These are phyloP conservation scores for Vicia faba DNA, from an alignment of 306 rosid genomes.

Conservation along the genomic window DNA sequence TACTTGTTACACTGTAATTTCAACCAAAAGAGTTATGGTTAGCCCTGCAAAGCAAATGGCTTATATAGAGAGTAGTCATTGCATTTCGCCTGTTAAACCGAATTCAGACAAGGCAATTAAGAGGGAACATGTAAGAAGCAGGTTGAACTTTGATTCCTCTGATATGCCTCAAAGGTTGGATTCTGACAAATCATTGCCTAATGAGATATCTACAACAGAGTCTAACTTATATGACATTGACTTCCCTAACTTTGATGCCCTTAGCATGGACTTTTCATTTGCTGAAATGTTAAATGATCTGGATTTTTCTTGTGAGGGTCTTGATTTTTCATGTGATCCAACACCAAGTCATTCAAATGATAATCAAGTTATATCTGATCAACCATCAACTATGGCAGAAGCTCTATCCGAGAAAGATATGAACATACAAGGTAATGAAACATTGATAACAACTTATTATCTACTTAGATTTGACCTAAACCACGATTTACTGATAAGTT, in stretches of 20 bases:
- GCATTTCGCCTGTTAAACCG: conserved; percentile 61
- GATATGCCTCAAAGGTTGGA: conserved; percentile 43
- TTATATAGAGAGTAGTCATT: conserved; percentile 64
- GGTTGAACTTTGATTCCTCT: conserved; percentile 69
- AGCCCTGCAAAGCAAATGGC: conserved; percentile 70
- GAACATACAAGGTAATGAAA: conserved; percentile 48
- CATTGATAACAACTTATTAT: not conserved
- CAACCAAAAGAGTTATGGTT: conserved; percentile 78
- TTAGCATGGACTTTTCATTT: conserved; percentile 69
- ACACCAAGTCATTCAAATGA: conserved; percentile 40
- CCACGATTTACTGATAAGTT: conserved; percentile 7
- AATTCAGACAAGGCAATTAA: conserved; percentile 47
- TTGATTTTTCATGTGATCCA: conserved; percentile 54
- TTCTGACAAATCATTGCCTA: conserved; percentile 39
- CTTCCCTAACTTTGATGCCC: conserved; percentile 55
- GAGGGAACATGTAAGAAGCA: conserved; percentile 76
- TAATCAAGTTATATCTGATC: conserved; percentile 1
- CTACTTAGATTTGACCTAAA: not conserved
- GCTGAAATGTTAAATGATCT: conserved; percentile 65
- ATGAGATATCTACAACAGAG: conserved; percentile 50
- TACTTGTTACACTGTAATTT: conserved; percentile 62
- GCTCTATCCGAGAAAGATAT: conserved; percentile 55
- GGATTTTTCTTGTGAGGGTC: conserved; percentile 57
- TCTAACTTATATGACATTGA: conserved; percentile 62
- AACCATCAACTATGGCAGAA: conserved; percentile 58